These are phyloP conservation scores for Tricladium varicosporioides DNA, from an alignment of 2,329 filamentous ascomycete species.

Conservation along the genomic window DNA sequence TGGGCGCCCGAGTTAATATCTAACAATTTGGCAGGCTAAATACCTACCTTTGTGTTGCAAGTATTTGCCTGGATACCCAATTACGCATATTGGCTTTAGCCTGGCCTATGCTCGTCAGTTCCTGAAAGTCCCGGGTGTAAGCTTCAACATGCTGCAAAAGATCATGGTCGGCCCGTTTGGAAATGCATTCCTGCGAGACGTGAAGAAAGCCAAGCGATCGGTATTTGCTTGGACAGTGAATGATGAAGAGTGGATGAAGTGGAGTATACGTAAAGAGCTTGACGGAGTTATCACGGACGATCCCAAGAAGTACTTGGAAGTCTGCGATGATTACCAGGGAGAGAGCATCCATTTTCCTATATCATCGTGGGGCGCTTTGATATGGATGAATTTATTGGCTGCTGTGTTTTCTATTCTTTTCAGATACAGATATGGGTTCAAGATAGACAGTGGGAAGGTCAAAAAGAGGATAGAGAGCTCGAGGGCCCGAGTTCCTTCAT, in stretches of 20 bases:
- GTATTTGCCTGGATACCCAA: slow-evolving; percentile 60
- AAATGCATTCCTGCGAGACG: slow-evolving; percentile 60
- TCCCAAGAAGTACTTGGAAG: slow-evolving; percentile 63
- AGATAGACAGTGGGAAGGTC: slow-evolving; percentile 12
- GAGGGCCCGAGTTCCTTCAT: background rate
- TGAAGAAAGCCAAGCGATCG: slow-evolving; percentile 52
- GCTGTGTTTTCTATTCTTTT: slow-evolving; percentile 21
- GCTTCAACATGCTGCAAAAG: slow-evolving; percentile 75
- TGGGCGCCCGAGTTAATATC: background rate
- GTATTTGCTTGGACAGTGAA: slow-evolving; percentile 90
- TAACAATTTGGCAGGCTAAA: slow-evolving; percentile 46
- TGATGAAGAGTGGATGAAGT: slow-evolving; percentile 73
- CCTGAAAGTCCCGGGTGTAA: slow-evolving; percentile 62
- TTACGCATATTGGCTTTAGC: slow-evolving; percentile 67
- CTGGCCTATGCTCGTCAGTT: slow-evolving; percentile 64
- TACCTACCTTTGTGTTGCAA: slow-evolving; percentile 64
- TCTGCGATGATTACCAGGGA: slow-evolving; percentile 44
- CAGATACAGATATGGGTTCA: slow-evolving; percentile 21
- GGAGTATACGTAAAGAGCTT: slow-evolving; percentile 63
- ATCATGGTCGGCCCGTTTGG: slow-evolving; percentile 69
- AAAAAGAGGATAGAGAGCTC: slow-evolving; percentile 10
- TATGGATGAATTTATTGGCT: slow-evolving; percentile 23
- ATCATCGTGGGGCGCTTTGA: slow-evolving; percentile 13
- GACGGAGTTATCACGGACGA: slow-evolving; percentile 89
- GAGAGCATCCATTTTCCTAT: slow-evolving; percentile 18